Evolutionary conservation across 2,329 filamentous ascomycete genomes (phyloP), one percentile per base, ranked within the genome.

Genomic region (Akanthomyces uredinophilus): DNA sequence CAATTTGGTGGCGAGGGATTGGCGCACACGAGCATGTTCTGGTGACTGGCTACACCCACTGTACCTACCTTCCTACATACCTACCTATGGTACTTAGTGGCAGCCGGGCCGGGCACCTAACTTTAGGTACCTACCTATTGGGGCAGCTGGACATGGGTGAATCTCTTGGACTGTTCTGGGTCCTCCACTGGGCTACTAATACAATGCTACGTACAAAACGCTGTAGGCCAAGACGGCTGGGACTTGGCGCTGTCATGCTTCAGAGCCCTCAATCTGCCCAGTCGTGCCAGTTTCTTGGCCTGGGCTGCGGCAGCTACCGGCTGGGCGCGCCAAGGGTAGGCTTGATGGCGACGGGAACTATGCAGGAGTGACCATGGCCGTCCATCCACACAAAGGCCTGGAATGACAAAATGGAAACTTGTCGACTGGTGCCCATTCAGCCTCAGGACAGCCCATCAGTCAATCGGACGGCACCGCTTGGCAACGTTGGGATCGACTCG

Each of bases 281-380:
- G n/a, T n/a, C n/a, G n/a, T n/a, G n/a, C n/a, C n/a, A 39, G 11
- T 5, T 51, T 32, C 55, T 50, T 50, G 44, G 35, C 39, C 44
- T 20, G 35, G 4, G 27, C 37, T 20, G 44, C 47, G 18, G 57
- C 16, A 22, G 47, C 13, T 18, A 13, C 57, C 47, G 47, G 22
- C 57, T 60, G 46, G 57, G 57, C 57, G 57, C 57, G n/a, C 57
- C 52, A 60, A 47, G 24, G n/a, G n/a, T 11, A n/a, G 43, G 54
- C 29, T 35, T 39, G 55, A 32, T 24, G 54, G n/a, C 3, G 8
- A 37, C 29, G 53, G 53, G 37, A 54, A 54, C 35, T 13, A 32
- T 14, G 49, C 27, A 14, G 18, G 14, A 24, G 14, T 41, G 50
- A 1, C 16, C 56, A 20, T 39, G 27, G 18, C 50, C 14, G 18